phyloP scores from a whole-genome alignment of 83 land plant species.

The Thuja plicata region DNA sequence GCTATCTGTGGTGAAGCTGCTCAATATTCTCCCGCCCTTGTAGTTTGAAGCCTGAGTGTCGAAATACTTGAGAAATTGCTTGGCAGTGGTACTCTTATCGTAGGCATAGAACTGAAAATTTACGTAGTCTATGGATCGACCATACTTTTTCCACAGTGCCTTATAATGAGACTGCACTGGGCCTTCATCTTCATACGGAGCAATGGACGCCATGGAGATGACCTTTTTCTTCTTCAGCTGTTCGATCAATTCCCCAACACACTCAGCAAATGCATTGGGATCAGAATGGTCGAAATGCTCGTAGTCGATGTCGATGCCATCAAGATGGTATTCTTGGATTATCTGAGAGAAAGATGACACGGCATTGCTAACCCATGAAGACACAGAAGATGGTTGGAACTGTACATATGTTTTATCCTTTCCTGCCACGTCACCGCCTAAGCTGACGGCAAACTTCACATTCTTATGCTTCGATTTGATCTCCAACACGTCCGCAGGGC shows the following conservation, averaged over 20 bases:
- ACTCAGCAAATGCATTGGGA: constrained; percentile 32
- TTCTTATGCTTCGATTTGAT: constrained; percentile 34
- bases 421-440: constrained; percentile 40
- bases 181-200: constrained; percentile 43
- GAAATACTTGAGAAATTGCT: constrained; percentile 34
- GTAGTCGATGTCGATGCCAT: constrained; percentile 51
- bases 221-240: constrained; percentile 34
- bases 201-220: constrained; percentile 64
- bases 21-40: constrained; percentile 43
- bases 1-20: constrained; percentile 34
- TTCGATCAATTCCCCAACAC: constrained; percentile 46
- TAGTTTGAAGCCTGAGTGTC: constrained; percentile 28
- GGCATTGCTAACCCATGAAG: constrained; percentile 38
- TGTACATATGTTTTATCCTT: neutral
- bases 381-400: constrained; percentile 19
- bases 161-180: constrained; percentile 38
- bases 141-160: constrained; percentile 42
- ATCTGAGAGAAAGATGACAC: constrained; percentile 28
- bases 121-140: constrained; percentile 42
- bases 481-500: constrained; percentile 32
- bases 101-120: constrained; percentile 69
- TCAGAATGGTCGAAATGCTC: constrained; percentile 33
- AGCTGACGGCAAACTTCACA: constrained; percentile 43
- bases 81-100: constrained; percentile 25
- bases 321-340: constrained; percentile 30